These are phyloP conservation scores for Juncus inflexus DNA, from an alignment of 176 grass and related monocot genomes.

Conservation along the genomic window DNA sequence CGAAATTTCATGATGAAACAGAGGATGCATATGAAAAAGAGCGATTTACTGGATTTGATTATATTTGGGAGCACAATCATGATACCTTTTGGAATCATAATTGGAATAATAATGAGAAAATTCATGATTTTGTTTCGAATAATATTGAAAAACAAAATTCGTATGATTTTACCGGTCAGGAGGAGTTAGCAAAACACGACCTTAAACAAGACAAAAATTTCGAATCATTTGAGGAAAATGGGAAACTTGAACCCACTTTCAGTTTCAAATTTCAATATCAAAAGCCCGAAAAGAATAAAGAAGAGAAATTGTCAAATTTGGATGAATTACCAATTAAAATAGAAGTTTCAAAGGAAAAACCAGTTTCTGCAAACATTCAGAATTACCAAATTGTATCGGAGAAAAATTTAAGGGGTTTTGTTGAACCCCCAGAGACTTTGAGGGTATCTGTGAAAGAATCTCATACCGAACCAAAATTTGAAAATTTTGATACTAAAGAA, in stretches of 20 bases:
- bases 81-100: slow-evolving; percentile 8
- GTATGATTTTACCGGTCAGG: background rate
- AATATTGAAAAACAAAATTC: background rate
- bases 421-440: slow-evolving; percentile 59
- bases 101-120: slow-evolving; percentile 1
- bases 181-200: background rate
- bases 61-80: slow-evolving; percentile 25
- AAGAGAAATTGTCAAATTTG: slow-evolving; percentile 23
- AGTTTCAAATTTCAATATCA: slow-evolving; percentile 73
- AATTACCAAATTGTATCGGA: slow-evolving; percentile 61
- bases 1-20: slow-evolving; percentile 11
- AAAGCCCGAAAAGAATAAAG: slow-evolving; percentile 18
- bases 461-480: slow-evolving; percentile 17
- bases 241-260: slow-evolving; percentile 29
- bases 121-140: too few relatives aligned
- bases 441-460: slow-evolving; percentile 59
- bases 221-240: background rate
- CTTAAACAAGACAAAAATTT: background rate
- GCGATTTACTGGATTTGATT: slow-evolving; percentile 20
- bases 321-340: background rate
- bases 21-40: slow-evolving; percentile 14
- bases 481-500: slow-evolving; percentile 8
- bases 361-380: slow-evolving; percentile 27
- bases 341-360: slow-evolving; percentile 21
- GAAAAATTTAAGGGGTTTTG: slow-evolving; percentile 64